These are phyloP conservation scores for Ambrosia hybrid DNA, from an alignment of 140 eudicot genomes.

Conservation along the genomic window DNA sequence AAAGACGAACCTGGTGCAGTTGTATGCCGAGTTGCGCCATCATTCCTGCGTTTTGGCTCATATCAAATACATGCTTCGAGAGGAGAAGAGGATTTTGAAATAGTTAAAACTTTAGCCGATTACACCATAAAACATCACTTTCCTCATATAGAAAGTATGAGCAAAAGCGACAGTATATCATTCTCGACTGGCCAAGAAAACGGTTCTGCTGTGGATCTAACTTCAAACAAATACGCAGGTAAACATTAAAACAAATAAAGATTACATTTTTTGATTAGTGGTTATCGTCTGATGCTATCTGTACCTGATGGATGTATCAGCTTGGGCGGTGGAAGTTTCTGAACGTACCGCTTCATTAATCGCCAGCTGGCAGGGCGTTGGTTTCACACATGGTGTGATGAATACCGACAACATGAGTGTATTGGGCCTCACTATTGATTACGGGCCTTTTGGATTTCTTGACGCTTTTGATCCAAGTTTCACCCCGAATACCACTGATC, in stretches of 20 bases:
- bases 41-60: slow-evolving; percentile 94
- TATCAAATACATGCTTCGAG: slow-evolving; percentile 87
- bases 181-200: slow-evolving; percentile 80
- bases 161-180: slow-evolving; percentile 65
- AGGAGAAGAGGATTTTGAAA: slow-evolving; percentile 71
- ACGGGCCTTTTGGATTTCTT: slow-evolving; percentile 96
- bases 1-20: slow-evolving; percentile 99
- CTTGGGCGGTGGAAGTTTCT: slow-evolving; percentile 96
- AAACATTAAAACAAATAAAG: background rate
- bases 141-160: slow-evolving; percentile 83
- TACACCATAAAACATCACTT: slow-evolving; percentile 88
- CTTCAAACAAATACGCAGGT: slow-evolving; percentile 99
- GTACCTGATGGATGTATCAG: slow-evolving; percentile 39
- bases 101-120: slow-evolving; percentile 80
- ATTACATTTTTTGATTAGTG: background rate
- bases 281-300: background rate
- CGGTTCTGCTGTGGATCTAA: slow-evolving; percentile 72
- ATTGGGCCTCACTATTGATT: slow-evolving; percentile 92
- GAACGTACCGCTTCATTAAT: slow-evolving; percentile 88
- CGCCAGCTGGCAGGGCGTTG: slow-evolving; percentile 99
- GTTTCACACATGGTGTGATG: slow-evolving; percentile 97
- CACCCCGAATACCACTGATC: slow-evolving; percentile 99
- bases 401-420: slow-evolving; percentile 99
- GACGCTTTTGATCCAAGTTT: slow-evolving; percentile 94
- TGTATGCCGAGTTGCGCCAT: slow-evolving; percentile 95